phyloP scores from a whole-genome alignment of 2,329 filamentous ascomycete species.

The Zelopaecilomyces penicillatus region DNA sequence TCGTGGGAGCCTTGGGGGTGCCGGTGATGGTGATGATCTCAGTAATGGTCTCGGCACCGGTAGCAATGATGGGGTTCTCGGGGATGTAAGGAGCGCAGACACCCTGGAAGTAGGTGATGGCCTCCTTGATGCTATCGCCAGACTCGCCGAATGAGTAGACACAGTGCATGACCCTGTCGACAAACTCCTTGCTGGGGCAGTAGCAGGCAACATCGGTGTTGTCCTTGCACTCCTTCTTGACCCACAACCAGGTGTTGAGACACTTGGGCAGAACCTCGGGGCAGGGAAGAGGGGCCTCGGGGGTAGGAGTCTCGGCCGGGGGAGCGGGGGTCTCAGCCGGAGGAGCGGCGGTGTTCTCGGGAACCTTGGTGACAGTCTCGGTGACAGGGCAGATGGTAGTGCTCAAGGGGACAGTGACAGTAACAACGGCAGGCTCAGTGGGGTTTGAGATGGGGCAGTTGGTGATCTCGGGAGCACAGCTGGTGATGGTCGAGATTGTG shows the following conservation, averaged over 20 bases:
- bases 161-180: conserved; percentile 72
- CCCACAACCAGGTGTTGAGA: conserved; percentile 81
- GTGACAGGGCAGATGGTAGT: conserved; percentile 54
- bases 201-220: conserved; percentile 81
- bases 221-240: conserved; percentile 60
- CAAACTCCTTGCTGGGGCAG: conserved; percentile 72
- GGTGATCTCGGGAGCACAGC: conserved; percentile 35
- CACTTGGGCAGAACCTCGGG: conserved; percentile 75
- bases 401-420: conserved; percentile 46
- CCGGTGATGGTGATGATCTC: conserved; percentile 49
- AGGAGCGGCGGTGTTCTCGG: conserved; percentile 10
- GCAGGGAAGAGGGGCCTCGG: conserved; percentile 40
- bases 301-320: conserved; percentile 10
- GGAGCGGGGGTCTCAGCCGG: conserved; percentile 12
- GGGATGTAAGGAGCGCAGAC: conserved; percentile 72
- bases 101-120: conserved; percentile 79
- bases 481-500: conserved; percentile 40
- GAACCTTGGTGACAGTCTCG: conserved; percentile 39
- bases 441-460: conserved; percentile 41
- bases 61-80: conserved; percentile 78
- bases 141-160: conserved; percentile 66
- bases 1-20: conserved; percentile 41
- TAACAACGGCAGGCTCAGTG: conserved; percentile 37
- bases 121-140: conserved; percentile 57
- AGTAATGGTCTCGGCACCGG: conserved; percentile 58